Evolutionary conservation across 305 asterid genomes (phyloP).

Genomic region (Salvia sclarea): DNA sequence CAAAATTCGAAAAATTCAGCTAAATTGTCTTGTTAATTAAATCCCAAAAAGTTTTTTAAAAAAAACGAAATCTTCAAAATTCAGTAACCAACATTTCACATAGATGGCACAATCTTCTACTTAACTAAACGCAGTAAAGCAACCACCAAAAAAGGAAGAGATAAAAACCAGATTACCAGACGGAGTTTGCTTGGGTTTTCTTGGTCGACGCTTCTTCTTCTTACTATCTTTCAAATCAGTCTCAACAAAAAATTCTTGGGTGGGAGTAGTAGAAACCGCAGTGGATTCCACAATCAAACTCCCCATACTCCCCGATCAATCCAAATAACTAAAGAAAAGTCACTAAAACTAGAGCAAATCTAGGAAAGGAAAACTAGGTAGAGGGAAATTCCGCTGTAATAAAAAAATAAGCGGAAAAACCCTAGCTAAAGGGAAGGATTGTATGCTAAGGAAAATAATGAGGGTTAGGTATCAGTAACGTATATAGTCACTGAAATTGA

Average conservation of each 20-base stretch:
- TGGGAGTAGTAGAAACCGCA: conserved; percentile 29
- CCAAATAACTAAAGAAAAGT: background rate
- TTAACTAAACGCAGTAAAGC: background rate
- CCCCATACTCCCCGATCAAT: conserved; percentile 40
- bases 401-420: conserved; percentile 40
- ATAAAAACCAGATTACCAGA: conserved; percentile 35
- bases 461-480: conserved; percentile 24
- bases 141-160: background rate
- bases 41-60: background rate
- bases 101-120: background rate
- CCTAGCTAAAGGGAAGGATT: conserved; percentile 6
- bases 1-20: conserved; percentile 6
- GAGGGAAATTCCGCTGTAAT: conserved; percentile 36
- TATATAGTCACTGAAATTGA: background rate
- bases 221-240: conserved; percentile 35
- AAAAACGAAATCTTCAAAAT: background rate
- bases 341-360: conserved; percentile 27
- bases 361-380: background rate
- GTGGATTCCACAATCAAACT: conserved; percentile 42
- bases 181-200: conserved; percentile 38
- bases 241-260: conserved; percentile 33
- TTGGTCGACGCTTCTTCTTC: conserved; percentile 47
- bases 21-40: background rate
- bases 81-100: background rate
- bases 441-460: background rate